phyloP scores from a whole-genome alignment of 192 early-diverging fungal species.

The Diversispora eburnea region DNA sequence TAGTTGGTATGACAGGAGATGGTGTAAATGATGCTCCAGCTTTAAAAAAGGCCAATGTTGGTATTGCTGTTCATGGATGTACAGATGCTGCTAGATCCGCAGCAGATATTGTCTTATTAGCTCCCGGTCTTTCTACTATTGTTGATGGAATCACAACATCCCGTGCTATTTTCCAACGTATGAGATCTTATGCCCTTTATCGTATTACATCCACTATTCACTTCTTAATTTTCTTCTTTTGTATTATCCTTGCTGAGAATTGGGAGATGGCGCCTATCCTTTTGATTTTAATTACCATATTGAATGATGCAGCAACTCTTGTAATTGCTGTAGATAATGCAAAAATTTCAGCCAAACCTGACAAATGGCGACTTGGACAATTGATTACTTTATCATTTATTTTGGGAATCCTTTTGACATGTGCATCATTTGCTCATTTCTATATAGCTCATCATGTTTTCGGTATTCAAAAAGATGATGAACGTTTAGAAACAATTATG shows the following conservation, averaged over 20 bases:
- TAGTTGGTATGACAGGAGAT: conserved; percentile 96
- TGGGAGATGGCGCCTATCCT: conserved; percentile 78
- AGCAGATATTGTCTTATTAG: conserved; percentile 92
- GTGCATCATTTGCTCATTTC: conserved; percentile 78
- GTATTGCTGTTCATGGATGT: conserved; percentile 94
- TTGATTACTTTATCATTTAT: conserved; percentile 77
- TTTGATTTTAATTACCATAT: conserved; percentile 84
- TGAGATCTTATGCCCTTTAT: conserved; percentile 90
- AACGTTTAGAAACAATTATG: conserved; percentile 79
- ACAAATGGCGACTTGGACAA: conserved; percentile 96
- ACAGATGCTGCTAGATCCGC: conserved; percentile 95
- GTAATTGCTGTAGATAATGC: conserved; percentile 94
- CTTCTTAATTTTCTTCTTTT: conserved; percentile 95
- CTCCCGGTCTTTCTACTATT: conserved; percentile 87
- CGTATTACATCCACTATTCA: conserved; percentile 95
- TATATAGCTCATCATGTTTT: conserved; percentile 73
- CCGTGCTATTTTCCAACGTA: conserved; percentile 92
- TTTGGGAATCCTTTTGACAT: conserved; percentile 71
- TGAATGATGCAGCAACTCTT: conserved; percentile 89
- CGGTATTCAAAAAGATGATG: conserved; percentile 46
- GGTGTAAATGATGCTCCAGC: conserved; percentile 98
- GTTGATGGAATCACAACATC: conserved; percentile 87
- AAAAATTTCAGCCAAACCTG: conserved; percentile 80
- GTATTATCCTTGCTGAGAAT: conserved; percentile 74
- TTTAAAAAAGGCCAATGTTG: conserved; percentile 95